Evolutionary conservation across 2,329 filamentous ascomycete genomes (phyloP), one percentile per base, ranked within the genome.

Genomic region (Raffaelea ambrosiae): DNA sequence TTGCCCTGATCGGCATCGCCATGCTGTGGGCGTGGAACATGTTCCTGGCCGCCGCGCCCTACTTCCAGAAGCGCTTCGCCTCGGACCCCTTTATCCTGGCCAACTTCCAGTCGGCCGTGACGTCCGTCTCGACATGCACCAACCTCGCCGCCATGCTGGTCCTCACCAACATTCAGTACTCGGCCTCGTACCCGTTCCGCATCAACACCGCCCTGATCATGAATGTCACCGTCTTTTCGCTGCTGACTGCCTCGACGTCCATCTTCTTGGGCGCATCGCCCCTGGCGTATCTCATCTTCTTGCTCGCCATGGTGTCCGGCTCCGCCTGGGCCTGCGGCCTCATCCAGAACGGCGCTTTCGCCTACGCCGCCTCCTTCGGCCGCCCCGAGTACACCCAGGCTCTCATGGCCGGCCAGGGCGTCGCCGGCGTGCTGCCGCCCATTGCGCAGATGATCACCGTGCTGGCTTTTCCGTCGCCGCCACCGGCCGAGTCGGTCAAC

Each of bases 11-110:
- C 22, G 93, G 93, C 44, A 75, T 95, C 48, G 87, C 90, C 46
- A 97, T 97, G 93, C 75, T 97, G 40, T 97, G 91, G 91, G 89
- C 91, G 48, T 97, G 91, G 91, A 97, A 97, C 71, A 96, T 96
- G 91, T 96, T 97, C 65, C 79, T 97, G 57, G 91, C 93, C 41
- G 89, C 91, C 9, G 88, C 88, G 2, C 88, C 91, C 4, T 97
- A 97, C 71, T 96, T 97, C 68, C 82, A 90, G 59, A 74, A 73
- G 44, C 88, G 91, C 56, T 95, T 97, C 65, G 69, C 76, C 41
- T 73, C 75, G 51, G 79, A 83, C 61, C 68, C 79, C 47, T 86
- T 81, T 74, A 83, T 94, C 48, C 74, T 83, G 33, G 73, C 79
- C 53, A 87, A 89, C 70, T 97, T 95, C 69, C 91, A 96, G 63